phyloP scores from a whole-genome alignment of 352 stramenopile genomes.

The Phytophthora megakarya region DNA sequence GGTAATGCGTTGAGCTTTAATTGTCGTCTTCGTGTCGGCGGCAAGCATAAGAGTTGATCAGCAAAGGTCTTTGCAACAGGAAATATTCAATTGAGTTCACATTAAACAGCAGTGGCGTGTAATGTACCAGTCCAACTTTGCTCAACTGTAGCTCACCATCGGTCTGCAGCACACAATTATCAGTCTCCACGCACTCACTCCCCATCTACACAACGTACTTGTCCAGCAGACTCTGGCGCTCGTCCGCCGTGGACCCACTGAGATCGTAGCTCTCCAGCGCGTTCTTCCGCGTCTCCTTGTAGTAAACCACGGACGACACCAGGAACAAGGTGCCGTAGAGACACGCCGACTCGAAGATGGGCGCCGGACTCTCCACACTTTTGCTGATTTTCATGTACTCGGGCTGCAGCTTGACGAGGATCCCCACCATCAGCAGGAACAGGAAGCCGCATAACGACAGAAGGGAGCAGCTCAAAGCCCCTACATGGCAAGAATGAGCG shows the following conservation, averaged over 20 bases:
- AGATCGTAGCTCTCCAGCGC: slow-evolving; percentile 45
- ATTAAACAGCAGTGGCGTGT: slow-evolving; percentile 14
- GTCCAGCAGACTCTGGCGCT: slow-evolving; percentile 65
- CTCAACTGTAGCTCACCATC: slow-evolving; percentile 43
- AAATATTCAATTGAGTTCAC: neutral
- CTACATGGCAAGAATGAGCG: slow-evolving; percentile 27
- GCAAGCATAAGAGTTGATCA: too few relatives aligned
- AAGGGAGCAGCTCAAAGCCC: slow-evolving; percentile 75
- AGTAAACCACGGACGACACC: slow-evolving; percentile 69
- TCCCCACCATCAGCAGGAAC: slow-evolving; percentile 68
- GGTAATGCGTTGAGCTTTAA: too few relatives aligned
- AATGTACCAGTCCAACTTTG: neutral
- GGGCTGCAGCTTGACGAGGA: slow-evolving; percentile 77
- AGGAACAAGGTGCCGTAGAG: slow-evolving; percentile 78
- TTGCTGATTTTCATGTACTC: slow-evolving; percentile 88
- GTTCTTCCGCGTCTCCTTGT: slow-evolving; percentile 70
- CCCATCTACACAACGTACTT: slow-evolving; percentile 35
- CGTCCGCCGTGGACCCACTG: slow-evolving; percentile 47
- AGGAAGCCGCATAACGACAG: slow-evolving; percentile 76
- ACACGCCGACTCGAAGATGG: slow-evolving; percentile 72
- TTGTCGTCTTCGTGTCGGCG: too few relatives aligned
- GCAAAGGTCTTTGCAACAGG: too few relatives aligned
- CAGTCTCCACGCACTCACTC: neutral
- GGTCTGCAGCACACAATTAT: slow-evolving; percentile 23
- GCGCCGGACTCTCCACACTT: slow-evolving; percentile 58